These are phyloP conservation scores for Protomyces inouyei DNA, from an alignment of 1,139 yeast genomes.

Conservation along the genomic window DNA sequence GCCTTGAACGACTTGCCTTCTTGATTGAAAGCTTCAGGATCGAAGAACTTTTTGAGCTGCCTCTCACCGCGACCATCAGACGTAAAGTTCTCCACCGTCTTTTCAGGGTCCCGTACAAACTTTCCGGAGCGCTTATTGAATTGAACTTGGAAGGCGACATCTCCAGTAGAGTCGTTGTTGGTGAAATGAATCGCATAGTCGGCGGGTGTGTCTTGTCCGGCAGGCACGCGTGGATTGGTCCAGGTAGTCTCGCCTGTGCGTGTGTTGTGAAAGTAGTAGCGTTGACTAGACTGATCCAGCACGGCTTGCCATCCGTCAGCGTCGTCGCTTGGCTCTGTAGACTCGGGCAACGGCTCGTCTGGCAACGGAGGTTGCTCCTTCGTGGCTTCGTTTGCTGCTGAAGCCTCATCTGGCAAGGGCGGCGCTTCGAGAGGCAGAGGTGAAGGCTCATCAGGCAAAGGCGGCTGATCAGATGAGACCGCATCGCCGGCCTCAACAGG, in stretches of 20 bases:
- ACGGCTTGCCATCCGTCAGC: constrained; percentile 39
- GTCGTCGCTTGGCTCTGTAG: constrained; percentile 1
- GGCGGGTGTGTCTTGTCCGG: not conserved
- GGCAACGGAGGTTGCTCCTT: not conserved
- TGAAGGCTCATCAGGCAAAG: not conserved
- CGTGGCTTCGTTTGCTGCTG: not conserved
- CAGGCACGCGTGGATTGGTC: constrained; percentile 36
- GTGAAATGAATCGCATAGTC: not conserved
- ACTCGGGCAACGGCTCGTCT: not conserved
- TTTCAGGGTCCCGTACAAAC: constrained; percentile 25
- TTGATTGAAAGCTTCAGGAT: constrained; percentile 28
- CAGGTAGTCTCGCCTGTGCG: constrained; percentile 37
- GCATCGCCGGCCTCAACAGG: no score
- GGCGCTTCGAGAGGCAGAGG: not conserved
- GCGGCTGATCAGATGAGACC: not conserved
- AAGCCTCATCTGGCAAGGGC: not conserved
- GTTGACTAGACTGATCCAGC: constrained; percentile 34
- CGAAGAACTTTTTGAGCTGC: constrained; percentile 27
- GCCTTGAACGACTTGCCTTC: constrained; percentile 34
- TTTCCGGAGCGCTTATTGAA: constrained; percentile 25
- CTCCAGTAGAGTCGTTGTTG: not conserved
- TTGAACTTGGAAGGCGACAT: constrained; percentile 21
- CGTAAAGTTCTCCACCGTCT: constrained; percentile 13
- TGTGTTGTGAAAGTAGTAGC: constrained; percentile 37
- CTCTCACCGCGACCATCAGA: constrained; percentile 18